Conservation (phyloP, 108 stramenopile species). For the Cyclotella sp. region DNA sequence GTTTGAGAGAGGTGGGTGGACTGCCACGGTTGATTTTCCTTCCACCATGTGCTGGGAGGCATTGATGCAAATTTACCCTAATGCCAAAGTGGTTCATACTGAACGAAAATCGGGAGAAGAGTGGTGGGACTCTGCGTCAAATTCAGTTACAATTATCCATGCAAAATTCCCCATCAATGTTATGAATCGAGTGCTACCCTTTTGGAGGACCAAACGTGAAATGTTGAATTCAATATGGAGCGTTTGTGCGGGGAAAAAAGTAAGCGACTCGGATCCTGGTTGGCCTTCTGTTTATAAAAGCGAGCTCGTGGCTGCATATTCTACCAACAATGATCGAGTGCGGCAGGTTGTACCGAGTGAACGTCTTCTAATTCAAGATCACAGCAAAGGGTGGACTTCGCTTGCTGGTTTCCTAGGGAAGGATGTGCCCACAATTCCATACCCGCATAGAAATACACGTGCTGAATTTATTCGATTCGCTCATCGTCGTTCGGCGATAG, state of each 20-base stretch:
- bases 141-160: constrained; percentile 6
- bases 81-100: constrained; percentile 27
- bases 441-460: constrained; percentile 17
- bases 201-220: neutral
- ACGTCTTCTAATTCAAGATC: constrained; percentile 16
- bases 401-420: constrained; percentile 20
- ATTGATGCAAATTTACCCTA: constrained; percentile 7
- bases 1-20: constrained; percentile 18
- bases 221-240: neutral
- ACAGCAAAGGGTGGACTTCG: constrained; percentile 9
- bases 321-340: constrained; percentile 11
- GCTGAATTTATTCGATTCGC: neutral
- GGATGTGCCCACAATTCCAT: neutral
- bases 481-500: neutral
- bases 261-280: neutral
- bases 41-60: constrained; percentile 4
- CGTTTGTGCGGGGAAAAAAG: neutral
- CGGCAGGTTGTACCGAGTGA: constrained; percentile 8
- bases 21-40: constrained; percentile 27
- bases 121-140: constrained; percentile 19
- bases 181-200: neutral
- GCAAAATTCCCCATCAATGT: constrained; percentile 7
- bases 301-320: constrained; percentile 14
- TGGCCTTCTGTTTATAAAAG: constrained; percentile 22
- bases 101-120: constrained; percentile 17